Conservation (phyloP, 768 basidiomycete species). For the Leccinum subtestaceum region DNA sequence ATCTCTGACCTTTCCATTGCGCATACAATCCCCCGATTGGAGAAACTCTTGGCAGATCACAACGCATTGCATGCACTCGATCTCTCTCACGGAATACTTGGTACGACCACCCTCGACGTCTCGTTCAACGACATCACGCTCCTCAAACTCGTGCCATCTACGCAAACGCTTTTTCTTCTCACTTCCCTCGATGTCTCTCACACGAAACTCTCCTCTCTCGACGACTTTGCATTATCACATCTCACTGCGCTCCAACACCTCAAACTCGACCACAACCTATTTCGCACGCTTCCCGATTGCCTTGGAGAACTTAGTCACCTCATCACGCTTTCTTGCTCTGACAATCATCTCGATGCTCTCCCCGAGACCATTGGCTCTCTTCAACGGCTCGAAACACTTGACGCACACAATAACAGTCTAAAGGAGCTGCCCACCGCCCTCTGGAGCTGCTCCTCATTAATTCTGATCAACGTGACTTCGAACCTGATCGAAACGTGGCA, state of each 20-base stretch:
- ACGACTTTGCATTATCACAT: constrained; percentile 68
- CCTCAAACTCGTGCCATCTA: constrained; percentile 56
- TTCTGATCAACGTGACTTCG: constrained; percentile 79
- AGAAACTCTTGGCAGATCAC: constrained; percentile 72
- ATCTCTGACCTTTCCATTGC: constrained; percentile 74
- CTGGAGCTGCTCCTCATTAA: constrained; percentile 80
- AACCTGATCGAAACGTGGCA: constrained; percentile 78
- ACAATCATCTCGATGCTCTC: constrained; percentile 79
- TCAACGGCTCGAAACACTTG: constrained; percentile 69
- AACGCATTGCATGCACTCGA: constrained; percentile 82
- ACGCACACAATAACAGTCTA: constrained; percentile 90
- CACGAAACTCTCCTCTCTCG: constrained; percentile 82
- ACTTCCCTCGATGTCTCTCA: constrained; percentile 83
- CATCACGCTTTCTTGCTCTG: constrained; percentile 77
- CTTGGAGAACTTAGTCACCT: constrained; percentile 73
- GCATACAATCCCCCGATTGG: constrained; percentile 65
- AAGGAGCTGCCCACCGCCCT: constrained; percentile 68
- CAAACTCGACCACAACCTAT: constrained; percentile 82
- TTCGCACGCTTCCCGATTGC: constrained; percentile 80
- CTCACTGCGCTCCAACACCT: constrained; percentile 70
- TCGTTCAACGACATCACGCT: constrained; percentile 90
- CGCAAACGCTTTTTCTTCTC: constrained; percentile 50
- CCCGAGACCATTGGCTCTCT: constrained; percentile 76
- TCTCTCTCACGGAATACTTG: constrained; percentile 63
- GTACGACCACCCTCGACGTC: constrained; percentile 61